Evolutionary conservation across 768 basidiomycete species (phyloP).

Genomic region (Daedaleopsis nitida): DNA sequence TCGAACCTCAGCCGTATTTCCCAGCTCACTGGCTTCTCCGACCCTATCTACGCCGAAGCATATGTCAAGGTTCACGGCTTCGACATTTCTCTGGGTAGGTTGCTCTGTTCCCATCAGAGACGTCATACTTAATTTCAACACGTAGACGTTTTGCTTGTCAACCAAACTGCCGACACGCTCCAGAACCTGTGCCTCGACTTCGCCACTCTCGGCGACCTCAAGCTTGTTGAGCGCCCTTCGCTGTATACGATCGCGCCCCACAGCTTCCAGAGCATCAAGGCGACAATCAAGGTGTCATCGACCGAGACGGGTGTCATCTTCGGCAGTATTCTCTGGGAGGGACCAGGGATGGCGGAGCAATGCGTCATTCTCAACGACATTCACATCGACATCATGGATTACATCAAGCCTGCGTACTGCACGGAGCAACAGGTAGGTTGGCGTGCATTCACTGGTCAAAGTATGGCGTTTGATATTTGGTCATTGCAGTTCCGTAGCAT

Average conservation of each 20-base stretch:
- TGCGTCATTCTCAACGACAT: conserved; percentile 97
- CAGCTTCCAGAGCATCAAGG: conserved; percentile 98
- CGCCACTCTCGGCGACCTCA: conserved; percentile 94
- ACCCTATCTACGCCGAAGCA: conserved; percentile 97
- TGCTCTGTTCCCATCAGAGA: not conserved
- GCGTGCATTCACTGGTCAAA: not conserved
- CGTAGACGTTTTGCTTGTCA: conserved; percentile 91
- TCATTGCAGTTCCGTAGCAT: conserved; percentile 82
- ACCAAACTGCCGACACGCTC: conserved; percentile 90
- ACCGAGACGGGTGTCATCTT: conserved; percentile 99
- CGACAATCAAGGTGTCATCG: conserved; percentile 96
- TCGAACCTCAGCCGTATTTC: conserved; percentile 92
- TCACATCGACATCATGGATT: conserved; percentile 98
- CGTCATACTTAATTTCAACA: not conserved
- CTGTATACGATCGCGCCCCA: conserved; percentile 94
- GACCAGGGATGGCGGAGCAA: conserved; percentile 81
- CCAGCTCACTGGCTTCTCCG: conserved; percentile 96
- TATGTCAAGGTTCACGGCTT: conserved; percentile 98
- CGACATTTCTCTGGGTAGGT: conserved; percentile 86
- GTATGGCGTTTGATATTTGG: not conserved
- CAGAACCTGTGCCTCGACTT: conserved; percentile 98
- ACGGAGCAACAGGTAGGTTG: conserved; percentile 83
- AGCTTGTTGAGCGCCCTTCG: conserved; percentile 93
- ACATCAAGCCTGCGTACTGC: conserved; percentile 95
- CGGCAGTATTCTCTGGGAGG: conserved; percentile 96